A percentile compares a stretch with the other conserved stretches of the same genome.
These are phyloP conservation scores for Lentinula raphanica DNA, from an alignment of 768 basidiomycete genomes.

Conservation along the genomic window DNA sequence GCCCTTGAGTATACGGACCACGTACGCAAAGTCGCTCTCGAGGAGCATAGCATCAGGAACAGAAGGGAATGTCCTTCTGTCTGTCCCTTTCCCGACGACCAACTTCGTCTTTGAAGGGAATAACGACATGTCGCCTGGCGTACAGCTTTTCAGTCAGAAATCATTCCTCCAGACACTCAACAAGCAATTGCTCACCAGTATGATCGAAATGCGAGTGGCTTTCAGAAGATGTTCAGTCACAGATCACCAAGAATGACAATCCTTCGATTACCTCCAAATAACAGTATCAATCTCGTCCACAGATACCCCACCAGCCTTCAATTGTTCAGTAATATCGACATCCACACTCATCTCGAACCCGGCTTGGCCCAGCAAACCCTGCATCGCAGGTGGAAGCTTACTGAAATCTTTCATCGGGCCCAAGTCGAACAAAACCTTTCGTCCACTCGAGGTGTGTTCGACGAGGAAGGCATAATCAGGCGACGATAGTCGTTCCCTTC, in stretches of 20 bases:
- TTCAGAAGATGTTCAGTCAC: background rate
- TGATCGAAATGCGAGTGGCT: slow-evolving; percentile 19
- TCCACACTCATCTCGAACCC: slow-evolving; percentile 5
- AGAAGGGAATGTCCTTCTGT: background rate
- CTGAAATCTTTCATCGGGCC: slow-evolving; percentile 14
- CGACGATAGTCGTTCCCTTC: slow-evolving; percentile 7
- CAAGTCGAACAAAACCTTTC: slow-evolving; percentile 17
- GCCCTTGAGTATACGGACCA: background rate
- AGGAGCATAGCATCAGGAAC: slow-evolving; percentile 11
- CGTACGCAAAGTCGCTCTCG: slow-evolving; percentile 15
- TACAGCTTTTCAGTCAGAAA: background rate
- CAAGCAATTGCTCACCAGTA: slow-evolving; percentile 6
- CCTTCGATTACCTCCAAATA: slow-evolving; percentile 15
- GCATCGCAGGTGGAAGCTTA: slow-evolving; percentile 10
- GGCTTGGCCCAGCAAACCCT: background rate
- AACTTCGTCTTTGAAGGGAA: slow-evolving; percentile 14
- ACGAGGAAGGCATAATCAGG: slow-evolving; percentile 18
- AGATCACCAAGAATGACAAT: background rate
- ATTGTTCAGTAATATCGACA: slow-evolving; percentile 12
- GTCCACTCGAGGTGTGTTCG: slow-evolving; percentile 8
- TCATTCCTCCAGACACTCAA: no score
- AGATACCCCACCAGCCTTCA: slow-evolving; percentile 10
- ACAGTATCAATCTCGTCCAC: slow-evolving; percentile 13
- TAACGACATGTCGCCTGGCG: slow-evolving; percentile 16
- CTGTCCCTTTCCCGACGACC: slow-evolving; percentile 12